Evolutionary conservation across 2,329 filamentous ascomycete species (phyloP), one percentile per base, ranked within the genome.

Genomic region (Ustulina deusta): DNA sequence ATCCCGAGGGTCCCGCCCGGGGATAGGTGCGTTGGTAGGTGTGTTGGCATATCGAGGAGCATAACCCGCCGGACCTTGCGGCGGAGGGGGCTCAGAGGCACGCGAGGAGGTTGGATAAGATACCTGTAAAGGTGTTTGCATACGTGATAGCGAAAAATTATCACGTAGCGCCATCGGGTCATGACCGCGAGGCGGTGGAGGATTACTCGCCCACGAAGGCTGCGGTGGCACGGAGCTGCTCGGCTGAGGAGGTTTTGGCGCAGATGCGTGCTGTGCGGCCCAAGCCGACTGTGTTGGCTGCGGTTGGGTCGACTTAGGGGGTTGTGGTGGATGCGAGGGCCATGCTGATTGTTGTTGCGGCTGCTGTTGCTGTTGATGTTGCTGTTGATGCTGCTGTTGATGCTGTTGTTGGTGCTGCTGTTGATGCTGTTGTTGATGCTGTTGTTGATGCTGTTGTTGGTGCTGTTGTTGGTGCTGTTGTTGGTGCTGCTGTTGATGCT

Each of bases 21-120:
- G 81, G 1, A 76, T 81, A 1, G 84, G 81, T 3, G 83, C 49
- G 27, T 34, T 52, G 15, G 25, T 52, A 9, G 49, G 49, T n/a
- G 49, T 82, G 15, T 78, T 81, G 9, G 80, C 77, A 69, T 85
- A 85, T 6, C 83, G 80, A 22, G 79, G 80, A 22, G 79, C 71
- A 69, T 84, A 86, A 2, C 78, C 72, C 3, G 74, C 73, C n/a
- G 75, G 77, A 7, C 77, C 74, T 67, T 83, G 82, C 3, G 81
- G 79, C 2, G 81, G 79, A 25, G 80, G 79, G 11, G 79, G 75
- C 44, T 85, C 83, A 10, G 82, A 79, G 11, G 78, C 80, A 60
- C 83, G 79, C 2, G 82, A 79, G 5, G 75, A 74, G 3, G 81
- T 74, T 5, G 81, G 79, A 61, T 83, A 83, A 56, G 77, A 74